Evolutionary conservation across 1,284 basidiomycete genomes (phyloP), one percentile per base, ranked within the genome.

Genomic region (Sutorius eximius): DNA sequence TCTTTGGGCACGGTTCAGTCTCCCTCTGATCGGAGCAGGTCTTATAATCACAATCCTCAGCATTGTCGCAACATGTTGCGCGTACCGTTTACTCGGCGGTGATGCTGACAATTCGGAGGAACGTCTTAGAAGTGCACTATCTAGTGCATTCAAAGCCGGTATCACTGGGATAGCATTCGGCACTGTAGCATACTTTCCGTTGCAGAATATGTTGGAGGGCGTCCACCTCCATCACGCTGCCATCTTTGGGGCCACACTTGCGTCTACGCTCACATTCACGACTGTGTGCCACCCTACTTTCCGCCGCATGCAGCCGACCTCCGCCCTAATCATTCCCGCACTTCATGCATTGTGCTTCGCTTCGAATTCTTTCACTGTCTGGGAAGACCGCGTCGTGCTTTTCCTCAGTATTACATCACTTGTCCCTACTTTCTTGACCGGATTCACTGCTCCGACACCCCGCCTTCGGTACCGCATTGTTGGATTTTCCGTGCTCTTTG

Each of bases 1-100:
- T 22, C 85, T 98, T 49, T 99, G 97, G 97, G 96, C 97, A 0
- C 91, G 92, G 65, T 99, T 99, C 75, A 92, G 95, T 59, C 75
- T 89, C 4, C 66, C 80, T 0, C 77, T 92, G 12, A 98, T 99
- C 77, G 71, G 72, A 3, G 73, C 88, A 20, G 96, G 87, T 0
- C 69, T 90, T 20, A 63, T 71, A 0, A 72, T 86, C 8, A 72
- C 91, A 48, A 70, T 69, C 2, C 63, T 81, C 22, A 73, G 81
- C 20, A 66, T 81, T 0, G 51, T 80, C 3, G 76, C 82, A 1
- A 71, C 75, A 1, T 82, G 77, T 73, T 71, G 73, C 1, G 60
- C 84, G 2, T 89, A 82, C 65, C 41, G 5, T 73, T 74, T 18
- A 68, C 86, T 46, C 72, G 60, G 30, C 6, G 51, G 61, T 12